phyloP scores from a whole-genome alignment of 441 rosid genomes.

The Gossypium davidsonii region DNA sequence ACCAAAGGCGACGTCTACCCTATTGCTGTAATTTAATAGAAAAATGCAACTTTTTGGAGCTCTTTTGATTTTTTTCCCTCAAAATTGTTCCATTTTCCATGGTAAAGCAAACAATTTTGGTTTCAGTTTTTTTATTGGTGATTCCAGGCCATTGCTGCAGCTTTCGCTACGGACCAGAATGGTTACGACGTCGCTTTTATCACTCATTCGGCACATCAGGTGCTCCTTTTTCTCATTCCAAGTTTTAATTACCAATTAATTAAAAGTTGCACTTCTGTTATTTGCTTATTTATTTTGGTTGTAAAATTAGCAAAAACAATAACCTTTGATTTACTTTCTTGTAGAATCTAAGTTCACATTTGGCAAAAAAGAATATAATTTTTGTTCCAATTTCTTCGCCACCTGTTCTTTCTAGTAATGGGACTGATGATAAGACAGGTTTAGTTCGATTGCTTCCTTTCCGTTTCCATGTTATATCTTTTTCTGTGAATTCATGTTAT shows the following conservation, averaged over 20 bases:
- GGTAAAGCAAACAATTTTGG: not conserved
- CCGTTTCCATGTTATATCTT: not conserved
- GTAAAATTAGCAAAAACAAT: not conserved
- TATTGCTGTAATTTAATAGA: constrained; percentile 42
- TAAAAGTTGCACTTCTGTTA: not conserved
- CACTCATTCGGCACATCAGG: constrained; percentile 78
- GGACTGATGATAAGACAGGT: constrained; percentile 31
- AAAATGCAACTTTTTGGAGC: not conserved
- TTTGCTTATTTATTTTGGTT: not conserved
- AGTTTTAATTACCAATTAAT: not conserved
- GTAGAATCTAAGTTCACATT: constrained; percentile 53
- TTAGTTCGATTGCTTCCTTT: not conserved
- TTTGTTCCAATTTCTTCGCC: constrained; percentile 50
- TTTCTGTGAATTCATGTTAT: not conserved
- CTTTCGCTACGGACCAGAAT: constrained; percentile 56
- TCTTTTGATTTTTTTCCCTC: not conserved
- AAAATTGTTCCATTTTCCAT: not conserved
- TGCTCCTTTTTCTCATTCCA: constrained; percentile 15
- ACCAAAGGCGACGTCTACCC: constrained; percentile 85
- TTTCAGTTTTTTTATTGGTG: not conserved
- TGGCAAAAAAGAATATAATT: constrained; percentile 38
- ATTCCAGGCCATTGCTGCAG: constrained; percentile 70
- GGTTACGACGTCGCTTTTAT: constrained; percentile 49
- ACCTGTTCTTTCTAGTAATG: constrained; percentile 49
- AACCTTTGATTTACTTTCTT: not conserved